These are phyloP conservation scores for Rhinocladiella mackenziei DNA, from an alignment of 2,329 filamentous ascomycete genomes.

Conservation along the genomic window DNA sequence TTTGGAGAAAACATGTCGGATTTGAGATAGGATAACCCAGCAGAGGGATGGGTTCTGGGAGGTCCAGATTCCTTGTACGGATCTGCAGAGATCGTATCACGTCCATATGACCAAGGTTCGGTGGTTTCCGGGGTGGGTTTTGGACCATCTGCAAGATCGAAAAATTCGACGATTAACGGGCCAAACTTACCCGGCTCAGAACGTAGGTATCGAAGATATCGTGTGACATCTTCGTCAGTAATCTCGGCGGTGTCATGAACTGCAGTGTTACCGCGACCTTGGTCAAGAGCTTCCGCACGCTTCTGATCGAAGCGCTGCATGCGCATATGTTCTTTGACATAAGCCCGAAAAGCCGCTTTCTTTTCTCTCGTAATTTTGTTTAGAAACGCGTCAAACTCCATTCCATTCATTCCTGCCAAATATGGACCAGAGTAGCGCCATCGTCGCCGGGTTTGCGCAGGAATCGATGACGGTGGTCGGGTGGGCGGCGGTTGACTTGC, in stretches of 20 bases:
- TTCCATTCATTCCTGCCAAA: conserved; percentile 53
- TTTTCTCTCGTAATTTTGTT: conserved; percentile 36
- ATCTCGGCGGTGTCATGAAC: conserved; percentile 31
- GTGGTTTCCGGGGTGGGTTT: conserved; percentile 33
- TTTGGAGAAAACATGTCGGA: conserved; percentile 54
- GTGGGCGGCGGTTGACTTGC: conserved; percentile 3
- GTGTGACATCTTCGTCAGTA: conserved; percentile 45
- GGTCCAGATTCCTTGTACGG: conserved; percentile 48
- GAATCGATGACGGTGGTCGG: neutral
- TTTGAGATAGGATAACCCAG: conserved; percentile 59
- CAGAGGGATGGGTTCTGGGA: conserved; percentile 62
- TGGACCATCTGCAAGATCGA: conserved; percentile 52
- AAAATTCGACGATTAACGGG: conserved; percentile 51
- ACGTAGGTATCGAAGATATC: conserved; percentile 45
- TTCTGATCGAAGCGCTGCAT: conserved; percentile 36
- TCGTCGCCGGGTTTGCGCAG: conserved; percentile 29
- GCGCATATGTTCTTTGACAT: conserved; percentile 35
- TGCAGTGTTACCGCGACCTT: conserved; percentile 36
- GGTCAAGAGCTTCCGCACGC: conserved; percentile 40
- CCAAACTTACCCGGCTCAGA: conserved; percentile 46
- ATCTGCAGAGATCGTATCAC: conserved; percentile 31
- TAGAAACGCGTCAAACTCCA: conserved; percentile 53
- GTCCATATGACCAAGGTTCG: conserved; percentile 26
- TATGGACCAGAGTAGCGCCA: conserved; percentile 60
- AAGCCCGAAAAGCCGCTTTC: conserved; percentile 31